Evolutionary conservation across 352 stramenopile species (phyloP).

Genomic region (Aphanomyces cochlioides): DNA sequence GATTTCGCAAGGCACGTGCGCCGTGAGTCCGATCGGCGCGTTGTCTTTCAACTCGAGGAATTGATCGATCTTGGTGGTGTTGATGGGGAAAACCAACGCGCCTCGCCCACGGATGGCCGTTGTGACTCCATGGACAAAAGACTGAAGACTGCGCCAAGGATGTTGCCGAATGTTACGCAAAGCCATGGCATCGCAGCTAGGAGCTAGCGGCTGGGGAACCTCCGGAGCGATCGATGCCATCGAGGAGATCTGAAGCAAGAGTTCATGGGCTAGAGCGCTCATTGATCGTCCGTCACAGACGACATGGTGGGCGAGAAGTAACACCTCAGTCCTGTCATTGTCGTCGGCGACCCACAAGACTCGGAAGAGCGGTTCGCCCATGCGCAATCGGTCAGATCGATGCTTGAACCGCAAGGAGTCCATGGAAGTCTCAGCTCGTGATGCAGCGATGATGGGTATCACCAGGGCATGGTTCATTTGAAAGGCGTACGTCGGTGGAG

Average conservation of each 20-base stretch:
- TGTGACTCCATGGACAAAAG: neutral
- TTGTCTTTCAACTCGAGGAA: conserved; percentile 1
- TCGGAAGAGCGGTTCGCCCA: neutral
- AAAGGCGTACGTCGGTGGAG: neutral
- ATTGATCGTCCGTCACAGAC: conserved; percentile 8
- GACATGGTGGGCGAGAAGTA: neutral
- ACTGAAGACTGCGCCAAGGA: neutral
- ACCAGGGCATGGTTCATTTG: conserved; percentile 12
- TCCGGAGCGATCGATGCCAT: neutral
- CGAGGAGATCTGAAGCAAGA: neutral
- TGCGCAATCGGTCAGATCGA: neutral
- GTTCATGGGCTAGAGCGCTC: neutral
- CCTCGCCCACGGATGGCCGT: neutral
- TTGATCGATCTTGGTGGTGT: neutral
- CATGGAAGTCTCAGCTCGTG: neutral
- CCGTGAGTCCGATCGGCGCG: neutral
- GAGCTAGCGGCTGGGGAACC: neutral
- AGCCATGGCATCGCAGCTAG: conserved; percentile 1
- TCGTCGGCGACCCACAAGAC: neutral
- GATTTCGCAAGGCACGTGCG: neutral
- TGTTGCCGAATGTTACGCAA: neutral
- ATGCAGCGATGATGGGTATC: neutral
- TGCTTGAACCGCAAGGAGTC: neutral
- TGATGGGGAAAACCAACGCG: neutral
- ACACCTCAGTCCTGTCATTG: neutral